Conservation (phyloP, 805 yeast genomes). For the Metschnikowia drakensbergensis region DNA sequence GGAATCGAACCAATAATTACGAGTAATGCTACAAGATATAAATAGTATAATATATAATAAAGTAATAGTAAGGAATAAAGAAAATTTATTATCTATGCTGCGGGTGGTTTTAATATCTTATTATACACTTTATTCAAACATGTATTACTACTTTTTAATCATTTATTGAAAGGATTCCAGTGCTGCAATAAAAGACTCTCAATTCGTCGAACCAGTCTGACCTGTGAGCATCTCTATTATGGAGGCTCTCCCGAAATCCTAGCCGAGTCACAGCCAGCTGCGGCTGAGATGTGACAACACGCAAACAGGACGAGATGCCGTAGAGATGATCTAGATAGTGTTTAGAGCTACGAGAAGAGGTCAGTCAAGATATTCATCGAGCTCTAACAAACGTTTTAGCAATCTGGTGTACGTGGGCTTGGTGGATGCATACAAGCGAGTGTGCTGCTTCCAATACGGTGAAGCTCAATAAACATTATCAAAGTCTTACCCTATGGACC, state of each 20-base stretch:
- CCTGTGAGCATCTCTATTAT: background rate
- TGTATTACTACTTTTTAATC: slow-evolving; percentile 8
- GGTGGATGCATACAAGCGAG: slow-evolving; percentile 64
- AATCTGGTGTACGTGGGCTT: slow-evolving; percentile 76
- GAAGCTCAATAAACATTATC: slow-evolving; percentile 34
- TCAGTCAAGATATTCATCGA: slow-evolving; percentile 44
- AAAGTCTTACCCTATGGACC: too few relatives aligned
- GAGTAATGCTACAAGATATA: too few relatives aligned
- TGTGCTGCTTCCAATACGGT: slow-evolving; percentile 86
- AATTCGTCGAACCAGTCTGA: background rate
- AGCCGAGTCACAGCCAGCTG: background rate
- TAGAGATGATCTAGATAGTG: slow-evolving; percentile 53
- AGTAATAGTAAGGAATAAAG: too few relatives aligned
- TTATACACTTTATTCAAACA: too few relatives aligned
- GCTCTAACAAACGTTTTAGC: slow-evolving; percentile 64
- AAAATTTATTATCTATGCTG: too few relatives aligned
- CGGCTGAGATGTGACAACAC: background rate
- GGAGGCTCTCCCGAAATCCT: background rate
- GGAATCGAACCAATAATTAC: too few relatives aligned
- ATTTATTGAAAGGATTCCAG: slow-evolving; percentile 13
- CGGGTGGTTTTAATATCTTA: too few relatives aligned
- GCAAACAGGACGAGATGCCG: slow-evolving; percentile 22
- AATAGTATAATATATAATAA: too few relatives aligned
- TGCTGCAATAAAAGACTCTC: background rate
- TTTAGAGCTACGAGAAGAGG: slow-evolving; percentile 51